A percentile compares a stretch with the other conserved stretches of the same genome.
Evolutionary conservation across 805 yeast species (phyloP).

Genomic region (Ogataea parapolymorpha): DNA sequence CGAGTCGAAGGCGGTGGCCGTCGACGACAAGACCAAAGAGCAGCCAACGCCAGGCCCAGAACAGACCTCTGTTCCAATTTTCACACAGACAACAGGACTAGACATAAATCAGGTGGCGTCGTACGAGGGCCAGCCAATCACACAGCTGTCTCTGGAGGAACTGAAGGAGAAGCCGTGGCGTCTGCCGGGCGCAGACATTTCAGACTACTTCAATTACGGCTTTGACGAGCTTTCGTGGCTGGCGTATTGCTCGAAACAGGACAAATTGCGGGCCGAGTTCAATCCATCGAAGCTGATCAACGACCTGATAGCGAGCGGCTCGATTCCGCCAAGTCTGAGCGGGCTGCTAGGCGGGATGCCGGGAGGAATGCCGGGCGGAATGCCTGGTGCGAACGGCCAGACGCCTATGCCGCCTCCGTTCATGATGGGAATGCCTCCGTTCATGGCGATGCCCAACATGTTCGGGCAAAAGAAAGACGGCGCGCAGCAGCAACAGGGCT

Average conservation of each 20-base stretch:
- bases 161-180: conserved; percentile 97
- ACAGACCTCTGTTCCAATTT: conserved; percentile 29
- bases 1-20: conserved; percentile 27
- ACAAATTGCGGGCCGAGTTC: conserved; percentile 71
- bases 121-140: conserved; percentile 76
- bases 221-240: conserved; percentile 97
- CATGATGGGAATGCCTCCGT: conserved; percentile 22
- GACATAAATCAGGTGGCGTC: conserved; percentile 74
- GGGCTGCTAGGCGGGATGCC: conserved; percentile 28
- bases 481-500: conserved; percentile 14
- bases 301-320: conserved; percentile 44
- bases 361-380: conserved; percentile 27
- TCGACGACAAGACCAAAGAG: conserved; percentile 16
- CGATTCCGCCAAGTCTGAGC: conserved; percentile 29
- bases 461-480: conserved; percentile 9
- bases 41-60: conserved; percentile 19
- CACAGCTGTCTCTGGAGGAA: conserved; percentile 74
- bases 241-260: conserved; percentile 86
- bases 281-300: conserved; percentile 78
- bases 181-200: conserved; percentile 90
- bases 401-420: conserved; percentile 19
- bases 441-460: conserved; percentile 23
- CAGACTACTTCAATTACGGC: conserved; percentile 95
- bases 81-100: conserved; percentile 41
- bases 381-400: conserved; percentile 19